Evolutionary conservation across 805 yeast species (phyloP).

Genomic region (Candida nitratophila): DNA sequence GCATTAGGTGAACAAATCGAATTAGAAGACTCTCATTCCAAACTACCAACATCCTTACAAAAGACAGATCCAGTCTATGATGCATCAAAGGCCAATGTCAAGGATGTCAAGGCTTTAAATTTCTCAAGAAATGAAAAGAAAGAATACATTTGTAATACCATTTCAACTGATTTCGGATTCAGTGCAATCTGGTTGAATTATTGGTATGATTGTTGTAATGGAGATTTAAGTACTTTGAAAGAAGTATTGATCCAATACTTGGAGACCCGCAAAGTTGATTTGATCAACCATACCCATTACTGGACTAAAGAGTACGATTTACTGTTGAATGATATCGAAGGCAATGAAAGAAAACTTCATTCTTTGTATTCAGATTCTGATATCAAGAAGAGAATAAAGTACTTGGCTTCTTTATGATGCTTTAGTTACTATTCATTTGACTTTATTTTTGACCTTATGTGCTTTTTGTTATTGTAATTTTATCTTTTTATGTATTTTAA

Average conservation of each 20-base stretch:
- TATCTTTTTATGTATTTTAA: no score
- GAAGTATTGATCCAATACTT: slow-evolving; percentile 23
- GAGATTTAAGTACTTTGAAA: slow-evolving; percentile 18
- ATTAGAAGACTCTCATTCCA: neutral
- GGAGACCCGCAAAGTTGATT: slow-evolving; percentile 19
- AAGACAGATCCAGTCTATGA: slow-evolving; percentile 25
- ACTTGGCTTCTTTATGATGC: neutral
- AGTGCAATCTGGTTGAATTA: slow-evolving; percentile 25
- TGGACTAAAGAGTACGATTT: slow-evolving; percentile 18
- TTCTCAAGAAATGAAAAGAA: slow-evolving; percentile 20
- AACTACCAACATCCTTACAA: slow-evolving; percentile 1
- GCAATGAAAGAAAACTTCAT: neutral
- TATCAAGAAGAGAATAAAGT: neutral
- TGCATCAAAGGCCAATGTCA: slow-evolving; percentile 16
- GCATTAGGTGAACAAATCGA: neutral
- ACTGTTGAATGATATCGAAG: neutral
- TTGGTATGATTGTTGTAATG: slow-evolving; percentile 29
- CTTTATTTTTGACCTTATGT: no score
- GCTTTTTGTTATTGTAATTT: no score
- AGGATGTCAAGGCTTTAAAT: slow-evolving; percentile 13
- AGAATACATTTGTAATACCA: slow-evolving; percentile 18
- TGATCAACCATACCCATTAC: slow-evolving; percentile 21
- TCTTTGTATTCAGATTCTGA: neutral
- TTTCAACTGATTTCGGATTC: slow-evolving; percentile 22
- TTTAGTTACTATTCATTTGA: no score